Conservation (phyloP, 164 flowering plant species). For the Vitis vinifera region DNA sequence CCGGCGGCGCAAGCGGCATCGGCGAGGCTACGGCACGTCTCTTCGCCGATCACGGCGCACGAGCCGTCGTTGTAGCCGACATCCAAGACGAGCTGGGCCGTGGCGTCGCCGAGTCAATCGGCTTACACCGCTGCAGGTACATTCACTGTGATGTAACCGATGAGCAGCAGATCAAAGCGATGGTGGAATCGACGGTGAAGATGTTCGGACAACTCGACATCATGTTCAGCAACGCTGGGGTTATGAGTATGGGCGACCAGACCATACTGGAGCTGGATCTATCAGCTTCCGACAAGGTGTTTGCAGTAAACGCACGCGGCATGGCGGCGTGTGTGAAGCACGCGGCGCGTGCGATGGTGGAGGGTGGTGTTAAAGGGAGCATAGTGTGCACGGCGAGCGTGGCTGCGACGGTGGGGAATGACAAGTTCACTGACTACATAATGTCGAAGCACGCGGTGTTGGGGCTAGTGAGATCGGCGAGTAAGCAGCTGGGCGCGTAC, state of each 20-base stretch:
- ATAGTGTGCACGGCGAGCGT: slow-evolving; percentile 53
- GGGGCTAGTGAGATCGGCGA: slow-evolving; percentile 43
- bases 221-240: slow-evolving; percentile 53
- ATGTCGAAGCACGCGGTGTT: slow-evolving; percentile 58
- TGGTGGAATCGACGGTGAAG: slow-evolving; percentile 27
- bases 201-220: slow-evolving; percentile 34
- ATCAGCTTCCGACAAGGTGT: slow-evolving; percentile 14
- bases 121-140: slow-evolving; percentile 20
- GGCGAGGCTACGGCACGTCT: slow-evolving; percentile 13
- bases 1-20: no score
- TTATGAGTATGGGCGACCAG: slow-evolving; percentile 11
- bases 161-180: slow-evolving; percentile 35
- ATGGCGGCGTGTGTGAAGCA: slow-evolving; percentile 50
- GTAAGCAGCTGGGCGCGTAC: slow-evolving; percentile 36
- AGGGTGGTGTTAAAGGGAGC: slow-evolving; percentile 28
- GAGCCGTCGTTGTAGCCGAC: slow-evolving; percentile 35
- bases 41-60: slow-evolving; percentile 35
- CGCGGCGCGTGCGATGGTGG: slow-evolving; percentile 58
- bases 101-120: slow-evolving; percentile 31
- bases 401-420: slow-evolving; percentile 18
- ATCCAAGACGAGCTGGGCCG: slow-evolving; percentile 40
- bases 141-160: slow-evolving; percentile 39
- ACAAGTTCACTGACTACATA: slow-evolving; percentile 23
- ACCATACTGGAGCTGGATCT: slow-evolving; percentile 37
- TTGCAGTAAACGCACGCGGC: slow-evolving; percentile 39